Conservation (phyloP, 768 basidiomycete species). For the Cubamyces lactineus region DNA sequence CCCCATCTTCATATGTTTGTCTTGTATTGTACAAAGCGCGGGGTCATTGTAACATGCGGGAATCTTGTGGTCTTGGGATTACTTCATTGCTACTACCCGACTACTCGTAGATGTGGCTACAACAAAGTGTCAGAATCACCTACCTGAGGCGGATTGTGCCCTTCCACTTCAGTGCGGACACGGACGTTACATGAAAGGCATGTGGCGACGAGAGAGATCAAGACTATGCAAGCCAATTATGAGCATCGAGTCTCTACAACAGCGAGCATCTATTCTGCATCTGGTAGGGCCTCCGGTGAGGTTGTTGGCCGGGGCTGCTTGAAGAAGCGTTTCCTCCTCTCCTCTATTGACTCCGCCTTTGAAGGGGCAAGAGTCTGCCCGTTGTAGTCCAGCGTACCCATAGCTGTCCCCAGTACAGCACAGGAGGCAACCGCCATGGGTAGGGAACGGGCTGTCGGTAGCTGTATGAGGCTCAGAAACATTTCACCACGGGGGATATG, state of each 20-base stretch:
- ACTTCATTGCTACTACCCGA: too few species aligned
- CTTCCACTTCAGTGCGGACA: too few species aligned
- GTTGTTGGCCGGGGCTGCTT: slow-evolving; percentile 61
- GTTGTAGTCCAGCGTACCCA: slow-evolving; percentile 82
- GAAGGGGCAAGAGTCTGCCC: slow-evolving; percentile 60
- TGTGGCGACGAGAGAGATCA: not conserved
- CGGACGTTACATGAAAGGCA: too few species aligned
- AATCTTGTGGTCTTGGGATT: too few species aligned
- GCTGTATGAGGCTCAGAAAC: not conserved
- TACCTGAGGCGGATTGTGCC: too few species aligned
- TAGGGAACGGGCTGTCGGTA: slow-evolving; percentile 70
- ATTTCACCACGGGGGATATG: slow-evolving; percentile 16
- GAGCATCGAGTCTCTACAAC: slow-evolving; percentile 13
- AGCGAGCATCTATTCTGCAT: slow-evolving; percentile 24
- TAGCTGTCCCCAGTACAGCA: slow-evolving; percentile 72
- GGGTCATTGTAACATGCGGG: not conserved
- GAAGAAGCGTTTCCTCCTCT: slow-evolving; percentile 81
- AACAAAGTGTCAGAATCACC: too few species aligned
- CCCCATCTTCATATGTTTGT: not conserved
- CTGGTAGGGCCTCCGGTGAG: slow-evolving; percentile 44
- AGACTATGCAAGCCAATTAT: not conserved
- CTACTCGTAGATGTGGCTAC: too few species aligned
- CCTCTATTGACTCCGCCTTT: slow-evolving; percentile 55
- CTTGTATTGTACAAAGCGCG: not conserved
- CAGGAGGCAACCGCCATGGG: slow-evolving; percentile 83